A percentile compares a stretch with the other conserved stretches of the same genome.
phyloP scores from a whole-genome alignment of 1,139 yeast species.

The Lodderomyces theae region DNA sequence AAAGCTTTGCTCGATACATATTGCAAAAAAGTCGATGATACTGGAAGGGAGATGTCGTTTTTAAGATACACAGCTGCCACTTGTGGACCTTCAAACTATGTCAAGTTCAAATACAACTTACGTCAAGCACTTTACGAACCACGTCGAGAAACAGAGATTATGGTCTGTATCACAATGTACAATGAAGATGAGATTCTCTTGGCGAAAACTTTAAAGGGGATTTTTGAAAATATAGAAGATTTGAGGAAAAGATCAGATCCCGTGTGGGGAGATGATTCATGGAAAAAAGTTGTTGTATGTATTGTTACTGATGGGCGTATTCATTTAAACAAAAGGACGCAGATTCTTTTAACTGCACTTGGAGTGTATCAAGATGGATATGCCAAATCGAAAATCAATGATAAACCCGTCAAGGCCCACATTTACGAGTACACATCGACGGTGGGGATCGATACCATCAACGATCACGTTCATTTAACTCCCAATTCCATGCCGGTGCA shows the following conservation, averaged over 20 bases:
- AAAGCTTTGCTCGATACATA: constrained; percentile 55
- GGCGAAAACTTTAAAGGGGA: constrained; percentile 73
- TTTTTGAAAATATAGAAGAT: constrained; percentile 69
- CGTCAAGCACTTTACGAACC: constrained; percentile 66
- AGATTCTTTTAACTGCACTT: constrained; percentile 63
- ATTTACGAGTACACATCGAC: constrained; percentile 78
- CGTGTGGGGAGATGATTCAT: constrained; percentile 75
- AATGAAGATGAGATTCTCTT: constrained; percentile 74
- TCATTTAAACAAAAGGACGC: constrained; percentile 63
- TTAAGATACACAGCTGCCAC: constrained; percentile 83
- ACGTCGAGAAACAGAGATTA: constrained; percentile 68
- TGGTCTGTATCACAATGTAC: constrained; percentile 76
- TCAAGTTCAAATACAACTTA: constrained; percentile 54
- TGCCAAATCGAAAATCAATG: constrained; percentile 75
- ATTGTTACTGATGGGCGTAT: constrained; percentile 78
- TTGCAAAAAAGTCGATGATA: constrained; percentile 44
- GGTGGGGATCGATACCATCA: constrained; percentile 67
- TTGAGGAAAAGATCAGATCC: constrained; percentile 56
- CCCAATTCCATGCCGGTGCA: constrained; percentile 70
- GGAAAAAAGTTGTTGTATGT: constrained; percentile 76
- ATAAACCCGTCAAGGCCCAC: constrained; percentile 66
- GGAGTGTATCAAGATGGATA: constrained; percentile 82
- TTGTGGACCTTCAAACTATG: constrained; percentile 69
- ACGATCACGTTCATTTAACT: constrained; percentile 52
- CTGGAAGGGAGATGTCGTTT: constrained; percentile 56